Base-by-base conservation (phyloP, 2,329 filamentous ascomycete genomes). In the Cercospora sp. region DNA sequence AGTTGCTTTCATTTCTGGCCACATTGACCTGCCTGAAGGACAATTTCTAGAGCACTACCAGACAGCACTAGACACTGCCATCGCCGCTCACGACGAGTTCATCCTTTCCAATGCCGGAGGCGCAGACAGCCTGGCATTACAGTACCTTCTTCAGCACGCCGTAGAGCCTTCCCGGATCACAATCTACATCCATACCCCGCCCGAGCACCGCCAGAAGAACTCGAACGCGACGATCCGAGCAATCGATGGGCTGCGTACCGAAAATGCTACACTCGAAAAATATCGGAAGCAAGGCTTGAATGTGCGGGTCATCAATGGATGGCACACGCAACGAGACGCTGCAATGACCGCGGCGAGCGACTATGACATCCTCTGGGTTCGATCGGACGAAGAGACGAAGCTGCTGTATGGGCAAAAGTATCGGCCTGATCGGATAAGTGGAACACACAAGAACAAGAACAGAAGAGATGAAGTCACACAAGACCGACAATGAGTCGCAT, bases 291-390 rank as follows among this genome's bases (percentile, higher is more conserved):
- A 23, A 9, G 42, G 58, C 16, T 18, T 61, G n/a, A 39, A 55
- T n/a, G 64, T 66, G n/a, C 23, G 18, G 18, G 55, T 65, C 18
- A 23, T 65, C 5, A 28, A 65, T 8, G 63, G 63, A 12, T 20
- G 39, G 57, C 57, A 66, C 45, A 66, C 64, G 12, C 39, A 61
- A 42, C 36, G 64, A 26, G 64, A 61, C 16, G 42, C 64, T n/a
- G 57, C 45, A 7, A 66, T 61, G 57, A 61, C 64, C 12, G 42
- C 26, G 5, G 57, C 45, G 36, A 60, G 57, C 23, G 64, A 66
- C 45, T 66, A 66, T 61, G 64, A 66, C 23, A 61, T 66, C 26
- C 30, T 60, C n/a, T 60, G 64, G 64, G 42, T 66, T 16, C n/a
- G 58, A 9, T 48, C 57, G 23, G 64, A 66, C 4, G 57, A 66